A percentile compares a stretch with the other conserved stretches of the same genome.
Evolutionary conservation across 2,329 filamentous ascomycete species (phyloP).

Genomic region (Fusarium sp.): DNA sequence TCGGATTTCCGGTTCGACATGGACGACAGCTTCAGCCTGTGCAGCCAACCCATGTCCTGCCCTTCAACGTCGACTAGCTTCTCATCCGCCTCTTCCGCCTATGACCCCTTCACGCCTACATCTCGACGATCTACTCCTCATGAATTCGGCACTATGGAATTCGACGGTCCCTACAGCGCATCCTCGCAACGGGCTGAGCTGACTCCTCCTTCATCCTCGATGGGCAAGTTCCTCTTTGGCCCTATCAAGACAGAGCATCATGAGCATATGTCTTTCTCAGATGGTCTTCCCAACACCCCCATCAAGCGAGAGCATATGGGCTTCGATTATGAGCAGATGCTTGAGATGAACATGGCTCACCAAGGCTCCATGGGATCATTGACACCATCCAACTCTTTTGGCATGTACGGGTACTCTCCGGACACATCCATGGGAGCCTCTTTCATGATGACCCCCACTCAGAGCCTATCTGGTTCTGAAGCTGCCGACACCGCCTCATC

Average conservation of each 20-base stretch:
- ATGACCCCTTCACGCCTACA: slow-evolving; percentile 59
- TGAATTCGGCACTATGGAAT: slow-evolving; percentile 52
- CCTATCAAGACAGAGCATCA: slow-evolving; percentile 50
- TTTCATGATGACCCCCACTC: slow-evolving; percentile 56
- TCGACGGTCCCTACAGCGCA: slow-evolving; percentile 49
- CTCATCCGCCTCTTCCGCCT: slow-evolving; percentile 55
- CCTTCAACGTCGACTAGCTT: slow-evolving; percentile 53
- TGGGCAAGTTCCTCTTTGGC: slow-evolving; percentile 52
- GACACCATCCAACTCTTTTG: slow-evolving; percentile 52
- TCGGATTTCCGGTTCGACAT: slow-evolving; percentile 55
- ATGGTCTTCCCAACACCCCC: slow-evolving; percentile 52
- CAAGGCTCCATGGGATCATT: slow-evolving; percentile 52
- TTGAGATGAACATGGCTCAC: slow-evolving; percentile 52
- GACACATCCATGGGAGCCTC: slow-evolving; percentile 49
- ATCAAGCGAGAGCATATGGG: slow-evolving; percentile 52
- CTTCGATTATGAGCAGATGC: slow-evolving; percentile 54
- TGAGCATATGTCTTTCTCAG: slow-evolving; percentile 49
- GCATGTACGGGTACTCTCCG: slow-evolving; percentile 52
- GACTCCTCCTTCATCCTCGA: slow-evolving; percentile 51
- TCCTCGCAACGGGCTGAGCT: slow-evolving; percentile 48
- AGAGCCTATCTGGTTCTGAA: slow-evolving; percentile 55
- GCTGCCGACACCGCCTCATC: slow-evolving; percentile 52
- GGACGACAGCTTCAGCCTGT: slow-evolving; percentile 55
- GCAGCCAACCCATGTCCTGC: slow-evolving; percentile 52
- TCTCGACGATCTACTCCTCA: slow-evolving; percentile 59